phyloP scores from a whole-genome alignment of 768 basidiomycete species.

The Psilocybe azurescens region DNA sequence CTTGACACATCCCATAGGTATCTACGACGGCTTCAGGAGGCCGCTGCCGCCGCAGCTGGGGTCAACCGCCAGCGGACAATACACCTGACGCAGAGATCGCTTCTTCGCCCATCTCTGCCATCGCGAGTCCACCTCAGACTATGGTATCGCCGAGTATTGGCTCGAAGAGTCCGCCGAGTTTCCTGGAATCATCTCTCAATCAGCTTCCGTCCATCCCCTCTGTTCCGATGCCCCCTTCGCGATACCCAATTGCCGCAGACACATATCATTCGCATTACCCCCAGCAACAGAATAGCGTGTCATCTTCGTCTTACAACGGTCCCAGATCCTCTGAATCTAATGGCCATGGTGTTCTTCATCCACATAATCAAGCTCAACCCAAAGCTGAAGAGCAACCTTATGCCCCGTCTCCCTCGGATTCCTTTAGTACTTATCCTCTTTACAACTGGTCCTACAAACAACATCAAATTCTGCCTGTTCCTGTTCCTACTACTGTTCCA shows the following conservation, averaged over 20 bases:
- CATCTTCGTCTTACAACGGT: constrained; percentile 45
- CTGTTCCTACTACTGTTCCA: constrained; percentile 53
- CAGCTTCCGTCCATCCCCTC: constrained; percentile 44
- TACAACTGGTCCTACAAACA: constrained; percentile 78
- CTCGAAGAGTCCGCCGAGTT: constrained; percentile 52
- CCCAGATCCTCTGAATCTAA: constrained; percentile 44
- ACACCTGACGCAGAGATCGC: constrained; percentile 40
- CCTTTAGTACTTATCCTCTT: constrained; percentile 66
- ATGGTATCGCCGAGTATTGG: constrained; percentile 50
- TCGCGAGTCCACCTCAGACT: constrained; percentile 53
- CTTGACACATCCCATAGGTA: constrained; percentile 51
- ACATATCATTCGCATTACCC: constrained; percentile 64
- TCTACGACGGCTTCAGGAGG: constrained; percentile 80
- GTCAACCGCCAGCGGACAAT: constrained; percentile 38
- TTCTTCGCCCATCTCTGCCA: constrained; percentile 51
- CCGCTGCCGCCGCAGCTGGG: constrained; percentile 66
- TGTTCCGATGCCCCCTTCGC: constrained; percentile 63
- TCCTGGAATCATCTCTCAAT: constrained; percentile 56
- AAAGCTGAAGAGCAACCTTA: constrained; percentile 52
- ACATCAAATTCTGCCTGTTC: constrained; percentile 49
- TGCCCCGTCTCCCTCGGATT: constrained; percentile 48
- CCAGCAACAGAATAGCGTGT: constrained; percentile 40
- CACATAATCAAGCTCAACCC: constrained; percentile 37
- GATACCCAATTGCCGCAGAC: constrained; percentile 75
- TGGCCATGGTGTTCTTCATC: constrained; percentile 33